A percentile compares a stretch with the other conserved stretches of the same genome.
These are phyloP conservation scores for Pseudocercospora fuligena DNA, from an alignment of 2,329 filamentous ascomycete genomes.

Conservation along the genomic window DNA sequence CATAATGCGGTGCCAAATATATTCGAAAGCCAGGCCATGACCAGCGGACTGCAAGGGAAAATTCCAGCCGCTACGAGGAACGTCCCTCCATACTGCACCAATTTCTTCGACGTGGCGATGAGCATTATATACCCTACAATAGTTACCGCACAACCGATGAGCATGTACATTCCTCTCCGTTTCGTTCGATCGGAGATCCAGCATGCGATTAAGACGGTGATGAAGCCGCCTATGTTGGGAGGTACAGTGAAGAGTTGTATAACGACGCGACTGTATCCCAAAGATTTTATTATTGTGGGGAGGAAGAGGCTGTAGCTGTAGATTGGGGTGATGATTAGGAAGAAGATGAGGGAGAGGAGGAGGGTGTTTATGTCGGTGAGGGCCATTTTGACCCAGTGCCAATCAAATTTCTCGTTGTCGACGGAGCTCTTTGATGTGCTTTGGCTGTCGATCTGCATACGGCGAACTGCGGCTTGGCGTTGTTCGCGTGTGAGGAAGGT, in stretches of 20 bases:
- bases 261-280: constrained; percentile 48
- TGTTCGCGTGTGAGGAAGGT: constrained; percentile 41
- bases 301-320: constrained; percentile 53
- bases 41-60: constrained; percentile 38
- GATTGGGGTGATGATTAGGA: constrained; percentile 41
- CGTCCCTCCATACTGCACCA: constrained; percentile 47
- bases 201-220: constrained; percentile 29
- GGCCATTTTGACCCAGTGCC: constrained; percentile 36
- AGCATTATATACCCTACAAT: constrained; percentile 48
- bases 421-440: constrained; percentile 30
- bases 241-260: constrained; percentile 46
- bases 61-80: constrained; percentile 43
- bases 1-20: constrained; percentile 52
- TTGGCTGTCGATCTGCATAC: constrained; percentile 39
- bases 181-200: constrained; percentile 37
- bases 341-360: constrained; percentile 38
- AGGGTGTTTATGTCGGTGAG: constrained; percentile 40
- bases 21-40: constrained; percentile 47
- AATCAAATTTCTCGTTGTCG: constrained; percentile 39
- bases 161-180: constrained; percentile 39
- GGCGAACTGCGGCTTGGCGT: constrained; percentile 33
- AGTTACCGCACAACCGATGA: constrained; percentile 29
- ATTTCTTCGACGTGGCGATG: constrained; percentile 34
- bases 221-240: constrained; percentile 41
- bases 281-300: constrained; percentile 49